A percentile compares a stretch with the other conserved stretches of the same genome.
These are phyloP conservation scores for Russula emetica DNA, from an alignment of 768 basidiomycete species.

Conservation along the genomic window DNA sequence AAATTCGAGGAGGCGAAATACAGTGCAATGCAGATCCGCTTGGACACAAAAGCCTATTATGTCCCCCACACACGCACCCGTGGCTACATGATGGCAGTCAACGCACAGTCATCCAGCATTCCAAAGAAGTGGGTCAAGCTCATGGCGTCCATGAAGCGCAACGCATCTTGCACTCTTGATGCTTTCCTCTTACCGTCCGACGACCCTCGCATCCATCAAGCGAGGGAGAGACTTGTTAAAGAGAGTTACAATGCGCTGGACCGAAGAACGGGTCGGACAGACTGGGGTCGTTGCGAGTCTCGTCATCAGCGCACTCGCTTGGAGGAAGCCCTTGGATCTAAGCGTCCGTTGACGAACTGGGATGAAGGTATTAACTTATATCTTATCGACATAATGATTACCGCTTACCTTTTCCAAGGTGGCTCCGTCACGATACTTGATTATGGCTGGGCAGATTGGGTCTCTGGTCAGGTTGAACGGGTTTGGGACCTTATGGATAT, in stretches of 20 bases:
- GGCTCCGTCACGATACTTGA: conserved; percentile 83
- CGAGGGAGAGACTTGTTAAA: conserved; percentile 76
- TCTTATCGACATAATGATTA: conserved; percentile 10
- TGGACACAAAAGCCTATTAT: conserved; percentile 87
- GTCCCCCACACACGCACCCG: conserved; percentile 93
- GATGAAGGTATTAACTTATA: conserved; percentile 63
- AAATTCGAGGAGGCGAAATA: conserved; percentile 76
- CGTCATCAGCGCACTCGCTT: conserved; percentile 84
- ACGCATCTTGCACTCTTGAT: conserved; percentile 85
- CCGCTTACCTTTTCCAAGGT: conserved; percentile 40
- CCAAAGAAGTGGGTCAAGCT: conserved; percentile 65
- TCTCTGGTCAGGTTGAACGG: conserved; percentile 84
- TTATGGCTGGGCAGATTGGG: conserved; percentile 94
- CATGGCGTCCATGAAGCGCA: conserved; percentile 66
- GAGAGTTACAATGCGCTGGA: conserved; percentile 62
- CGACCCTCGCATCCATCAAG: conserved; percentile 87
- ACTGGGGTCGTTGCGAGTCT: conserved; percentile 91
- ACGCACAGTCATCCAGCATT: conserved; percentile 54
- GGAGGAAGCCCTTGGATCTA: conserved; percentile 76
- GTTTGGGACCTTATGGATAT: conserved; percentile 97
- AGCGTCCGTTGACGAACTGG: conserved; percentile 89
- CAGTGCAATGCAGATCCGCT: conserved; percentile 61
- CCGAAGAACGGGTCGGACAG: conserved; percentile 66
- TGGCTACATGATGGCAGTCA: conserved; percentile 79
- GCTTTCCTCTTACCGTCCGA: conserved; percentile 89